Evolutionary conservation across 73 alveolate genomes (phyloP), one percentile per base, ranked within the genome.

Genomic region (Paramecium primaurelia): DNA sequence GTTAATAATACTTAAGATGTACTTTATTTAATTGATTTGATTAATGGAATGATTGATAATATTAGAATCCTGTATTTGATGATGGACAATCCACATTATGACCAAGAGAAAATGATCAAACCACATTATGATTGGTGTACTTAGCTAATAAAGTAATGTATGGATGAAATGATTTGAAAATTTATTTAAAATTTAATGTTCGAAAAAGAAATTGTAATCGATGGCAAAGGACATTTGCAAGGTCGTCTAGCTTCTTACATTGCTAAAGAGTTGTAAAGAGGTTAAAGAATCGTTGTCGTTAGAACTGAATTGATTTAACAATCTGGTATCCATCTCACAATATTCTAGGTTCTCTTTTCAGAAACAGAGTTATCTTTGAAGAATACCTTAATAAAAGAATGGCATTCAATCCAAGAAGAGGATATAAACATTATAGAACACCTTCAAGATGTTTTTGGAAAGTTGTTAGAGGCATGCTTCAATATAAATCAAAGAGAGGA

Each of bases 381-480:
- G 98, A 96, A 90, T 97, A 94, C 97, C 96, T 97, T 90, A 92
- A 97, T 93, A 98, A 98, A 96, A 95, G 97, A 86, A 97, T 94
- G 97, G 98, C 97, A 94, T 92, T 98, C 96, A 98, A 98, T 94
- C 99, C 99, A 47, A 93, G 98, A 71, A 93, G 97, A 88, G 99
- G 99, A 20, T 99, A 96, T 71, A 86, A 94, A 95, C 99, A 98
- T 94, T 98, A 60, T 98, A 94, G 98, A 58, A 94, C 98, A 71
- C 99, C 99, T 20, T 88, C 99, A 58, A 98, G 98, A 94, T 96
- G 97, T 87, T 94, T 98, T 97, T 98, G 99, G 99, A 97, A 99
- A 93, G 95, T 97, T 93, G 95, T 96, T 88, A 94, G 99, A 92
- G 95, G 96, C 45, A 88, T 93, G 94, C 95, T 98, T 69, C 99